Base-by-base conservation (phyloP, 1,284 basidiomycete genomes). In the Cryptococcus maquisensis region DNA sequence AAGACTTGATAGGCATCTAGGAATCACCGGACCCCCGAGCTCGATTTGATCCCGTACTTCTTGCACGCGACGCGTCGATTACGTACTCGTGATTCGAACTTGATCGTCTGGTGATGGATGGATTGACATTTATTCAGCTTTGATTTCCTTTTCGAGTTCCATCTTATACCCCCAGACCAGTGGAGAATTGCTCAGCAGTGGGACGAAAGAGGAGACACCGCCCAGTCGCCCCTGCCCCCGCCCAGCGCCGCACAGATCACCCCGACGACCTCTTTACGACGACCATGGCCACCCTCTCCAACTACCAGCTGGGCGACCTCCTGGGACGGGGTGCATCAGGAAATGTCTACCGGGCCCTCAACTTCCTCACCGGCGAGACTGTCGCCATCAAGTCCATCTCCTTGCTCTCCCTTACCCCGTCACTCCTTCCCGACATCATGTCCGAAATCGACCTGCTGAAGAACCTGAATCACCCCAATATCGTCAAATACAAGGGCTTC, bases 401-500 rank as follows among this genome's bases (percentile, higher is more conserved):
- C 67, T 79, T 98, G 57, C 86, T 85, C 72, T 92, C 92, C 73
- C 94, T 98, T 55, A 90, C 94, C 2, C 89, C 90, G 72, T 84
- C 86, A 47, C 90, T 96, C 71, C 82, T 98, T 49, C 87, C 89
- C 20, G 93, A 98, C 76, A 97, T 98, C 71, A 98, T 98, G 95
- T 71, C 70, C 59, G 95, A 98, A 79, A 98, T 98, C 66, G 91
- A 98, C 75, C 79, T 98, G 55, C 83, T 98, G 64, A 97, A 98
- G 82, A 97, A 96, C 73, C 82, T 98, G 58, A 90, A 96, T 75
- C 80, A 84, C 60, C 82, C 88, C 39, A 98, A 98, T 74, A 98
- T 98, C 70, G 95, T 98, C 72, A 97, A 98, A 77, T 98, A 98
- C 80, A 95, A 96, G 69, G 75, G 95, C 18, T 98, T 94, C 67